phyloP scores from a whole-genome alignment of 2,329 filamentous ascomycete genomes.

The Seiridium cupressi region DNA sequence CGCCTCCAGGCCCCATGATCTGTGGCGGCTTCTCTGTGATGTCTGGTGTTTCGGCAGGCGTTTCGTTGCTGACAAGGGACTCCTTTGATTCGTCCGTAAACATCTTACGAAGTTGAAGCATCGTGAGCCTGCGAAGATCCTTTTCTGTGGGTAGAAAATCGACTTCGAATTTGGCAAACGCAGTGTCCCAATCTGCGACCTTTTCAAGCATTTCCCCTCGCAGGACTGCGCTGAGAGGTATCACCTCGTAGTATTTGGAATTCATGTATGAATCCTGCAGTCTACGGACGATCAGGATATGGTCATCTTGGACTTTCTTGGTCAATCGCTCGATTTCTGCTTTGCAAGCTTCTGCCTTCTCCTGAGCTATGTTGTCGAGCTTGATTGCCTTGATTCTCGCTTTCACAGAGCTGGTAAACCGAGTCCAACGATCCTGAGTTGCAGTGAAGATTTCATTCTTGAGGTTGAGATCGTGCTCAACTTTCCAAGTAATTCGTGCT shows the following conservation, averaged over 20 bases:
- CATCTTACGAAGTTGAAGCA: slow-evolving; percentile 89
- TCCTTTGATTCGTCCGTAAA: slow-evolving; percentile 88
- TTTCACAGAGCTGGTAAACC: slow-evolving; percentile 86
- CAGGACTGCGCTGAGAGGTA: slow-evolving; percentile 86
- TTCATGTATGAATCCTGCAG: slow-evolving; percentile 89
- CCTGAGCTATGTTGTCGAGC: slow-evolving; percentile 84
- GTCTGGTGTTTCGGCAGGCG: slow-evolving; percentile 55
- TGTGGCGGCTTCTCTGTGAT: slow-evolving; percentile 46
- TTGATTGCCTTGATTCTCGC: slow-evolving; percentile 83
- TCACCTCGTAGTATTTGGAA: slow-evolving; percentile 94
- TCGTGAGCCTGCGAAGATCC: slow-evolving; percentile 88
- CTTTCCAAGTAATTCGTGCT: slow-evolving; percentile 92
- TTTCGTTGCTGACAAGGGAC: slow-evolving; percentile 68
- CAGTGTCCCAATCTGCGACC: slow-evolving; percentile 88
- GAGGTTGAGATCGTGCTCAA: slow-evolving; percentile 86
- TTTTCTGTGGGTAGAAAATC: slow-evolving; percentile 95
- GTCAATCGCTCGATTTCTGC: slow-evolving; percentile 76
- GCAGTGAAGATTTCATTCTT: slow-evolving; percentile 89
- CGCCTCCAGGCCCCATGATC: slow-evolving; percentile 21
- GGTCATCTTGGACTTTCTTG: slow-evolving; percentile 81
- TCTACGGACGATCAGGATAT: slow-evolving; percentile 68
- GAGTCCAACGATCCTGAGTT: slow-evolving; percentile 77
- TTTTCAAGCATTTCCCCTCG: slow-evolving; percentile 83
- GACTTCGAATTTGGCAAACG: slow-evolving; percentile 85
- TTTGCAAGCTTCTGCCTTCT: slow-evolving; percentile 80